Evolutionary conservation across 108 stramenopile species (phyloP).

Genomic region (Mediolabrus comicus): DNA sequence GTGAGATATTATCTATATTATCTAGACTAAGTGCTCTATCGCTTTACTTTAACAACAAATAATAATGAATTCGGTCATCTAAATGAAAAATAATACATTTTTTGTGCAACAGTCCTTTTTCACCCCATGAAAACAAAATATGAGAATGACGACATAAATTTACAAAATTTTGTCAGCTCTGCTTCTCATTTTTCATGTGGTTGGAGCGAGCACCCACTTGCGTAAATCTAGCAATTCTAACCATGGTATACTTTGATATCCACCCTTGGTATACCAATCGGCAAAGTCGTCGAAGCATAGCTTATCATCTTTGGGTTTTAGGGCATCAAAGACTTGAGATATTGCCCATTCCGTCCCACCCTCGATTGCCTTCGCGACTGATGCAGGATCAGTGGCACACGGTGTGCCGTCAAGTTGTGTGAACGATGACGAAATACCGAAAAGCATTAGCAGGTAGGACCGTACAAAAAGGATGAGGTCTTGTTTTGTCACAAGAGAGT

Average conservation of each 20-base stretch:
- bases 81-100: too few species aligned
- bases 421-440: slow-evolving; percentile 60
- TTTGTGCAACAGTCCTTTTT: too few species aligned
- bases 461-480: slow-evolving; percentile 69
- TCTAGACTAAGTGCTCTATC: slow-evolving; percentile 48
- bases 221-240: slow-evolving; percentile 83
- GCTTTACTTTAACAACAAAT: too few species aligned
- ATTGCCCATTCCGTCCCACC: slow-evolving; percentile 80
- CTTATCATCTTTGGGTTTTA: slow-evolving; percentile 26
- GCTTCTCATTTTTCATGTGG: too few species aligned
- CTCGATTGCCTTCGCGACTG: slow-evolving; percentile 66
- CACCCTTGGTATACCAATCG: slow-evolving; percentile 88
- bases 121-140: too few species aligned
- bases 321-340: slow-evolving; percentile 60
- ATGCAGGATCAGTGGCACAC: slow-evolving; percentile 45
- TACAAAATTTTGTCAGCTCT: too few species aligned
- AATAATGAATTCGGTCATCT: too few species aligned
- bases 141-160: too few species aligned
- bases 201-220: slow-evolving; percentile 68
- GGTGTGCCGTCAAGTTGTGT: slow-evolving; percentile 40
- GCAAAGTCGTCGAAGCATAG: slow-evolving; percentile 90
- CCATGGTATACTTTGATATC: slow-evolving; percentile 84
- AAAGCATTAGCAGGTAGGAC: slow-evolving; percentile 76
- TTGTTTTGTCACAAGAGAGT: slow-evolving; percentile 57
- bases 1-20: slow-evolving; percentile 91